These are phyloP conservation scores for Rostrohypoxylon terebratum DNA, from an alignment of 495 filamentous ascomycete genomes.

Conservation along the genomic window DNA sequence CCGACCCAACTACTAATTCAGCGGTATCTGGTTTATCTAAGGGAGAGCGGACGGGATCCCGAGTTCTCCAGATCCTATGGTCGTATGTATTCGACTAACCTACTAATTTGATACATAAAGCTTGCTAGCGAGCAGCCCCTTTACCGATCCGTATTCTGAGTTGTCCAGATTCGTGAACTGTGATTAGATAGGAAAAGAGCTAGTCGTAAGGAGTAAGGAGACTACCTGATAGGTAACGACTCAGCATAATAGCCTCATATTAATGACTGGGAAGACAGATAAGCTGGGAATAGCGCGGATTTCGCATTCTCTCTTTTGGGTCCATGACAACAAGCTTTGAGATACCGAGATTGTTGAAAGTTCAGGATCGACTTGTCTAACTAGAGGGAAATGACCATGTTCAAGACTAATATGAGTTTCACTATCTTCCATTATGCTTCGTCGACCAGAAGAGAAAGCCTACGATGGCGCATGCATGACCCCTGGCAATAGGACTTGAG, in stretches of 20 bases:
- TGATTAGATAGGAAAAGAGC: background rate
- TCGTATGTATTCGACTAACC: constrained; percentile 11
- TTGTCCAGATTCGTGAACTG: background rate
- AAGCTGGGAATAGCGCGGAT: constrained; percentile 13
- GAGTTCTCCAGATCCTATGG: constrained; percentile 25
- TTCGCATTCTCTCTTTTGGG: background rate
- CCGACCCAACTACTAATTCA: constrained; percentile 61
- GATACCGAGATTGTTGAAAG: background rate
- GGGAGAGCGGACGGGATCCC: constrained; percentile 55
- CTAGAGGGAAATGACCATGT: constrained; percentile 7
- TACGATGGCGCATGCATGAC: background rate
- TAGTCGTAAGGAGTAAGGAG: background rate
- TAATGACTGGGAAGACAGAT: constrained; percentile 18
- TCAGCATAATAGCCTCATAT: constrained; percentile 11
- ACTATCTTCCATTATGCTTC: constrained; percentile 10
- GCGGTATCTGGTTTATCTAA: constrained; percentile 51
- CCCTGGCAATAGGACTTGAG: background rate
- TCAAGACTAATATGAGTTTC: constrained; percentile 12
- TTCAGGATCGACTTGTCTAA: background rate
- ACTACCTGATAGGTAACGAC: constrained; percentile 1
- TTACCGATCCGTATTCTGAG: background rate
- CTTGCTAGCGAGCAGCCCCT: background rate
- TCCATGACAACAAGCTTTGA: background rate
- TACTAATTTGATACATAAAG: background rate
- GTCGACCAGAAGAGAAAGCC: constrained; percentile 1